phyloP scores from a whole-genome alignment of 2,329 filamentous ascomycete genomes.

The Diaporthe citrichinensis region DNA sequence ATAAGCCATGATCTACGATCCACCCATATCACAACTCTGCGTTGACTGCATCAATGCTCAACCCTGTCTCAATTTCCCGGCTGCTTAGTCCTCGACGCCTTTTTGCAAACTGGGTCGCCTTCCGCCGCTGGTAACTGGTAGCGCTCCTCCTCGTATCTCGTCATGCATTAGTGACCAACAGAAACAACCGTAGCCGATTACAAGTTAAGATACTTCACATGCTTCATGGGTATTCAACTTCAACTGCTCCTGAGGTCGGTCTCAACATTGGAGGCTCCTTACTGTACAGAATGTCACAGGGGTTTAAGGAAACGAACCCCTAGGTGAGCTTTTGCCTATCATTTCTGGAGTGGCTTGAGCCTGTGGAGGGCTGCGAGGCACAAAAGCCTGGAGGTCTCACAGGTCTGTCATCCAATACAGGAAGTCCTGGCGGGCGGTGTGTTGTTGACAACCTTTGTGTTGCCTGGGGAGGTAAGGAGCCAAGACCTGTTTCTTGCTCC shows the following conservation, averaged over 20 bases:
- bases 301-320: neutral
- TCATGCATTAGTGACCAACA: slow-evolving; percentile 55
- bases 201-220: too few relatives aligned
- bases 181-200: neutral
- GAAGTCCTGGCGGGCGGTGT: neutral
- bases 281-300: neutral
- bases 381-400: rapidly evolving
- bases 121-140: neutral
- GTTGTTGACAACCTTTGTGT: rapidly evolving
- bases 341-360: neutral
- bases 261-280: neutral
- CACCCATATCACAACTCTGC: neutral
- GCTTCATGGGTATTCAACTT: too few relatives aligned
- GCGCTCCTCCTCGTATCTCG: neutral
- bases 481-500: neutral
- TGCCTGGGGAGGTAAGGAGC: rapidly evolving
- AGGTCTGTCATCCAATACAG: too few relatives aligned
- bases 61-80: neutral
- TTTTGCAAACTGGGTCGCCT: too few relatives aligned
- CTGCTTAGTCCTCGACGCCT: neutral
- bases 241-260: too few relatives aligned
- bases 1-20: neutral
- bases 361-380: too few relatives aligned
- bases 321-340: neutral
- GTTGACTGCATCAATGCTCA: neutral